A percentile compares a stretch with the other conserved stretches of the same genome.
phyloP scores from a whole-genome alignment of 768 basidiomycete genomes.

The Pilatotrama ljubarskyi region DNA sequence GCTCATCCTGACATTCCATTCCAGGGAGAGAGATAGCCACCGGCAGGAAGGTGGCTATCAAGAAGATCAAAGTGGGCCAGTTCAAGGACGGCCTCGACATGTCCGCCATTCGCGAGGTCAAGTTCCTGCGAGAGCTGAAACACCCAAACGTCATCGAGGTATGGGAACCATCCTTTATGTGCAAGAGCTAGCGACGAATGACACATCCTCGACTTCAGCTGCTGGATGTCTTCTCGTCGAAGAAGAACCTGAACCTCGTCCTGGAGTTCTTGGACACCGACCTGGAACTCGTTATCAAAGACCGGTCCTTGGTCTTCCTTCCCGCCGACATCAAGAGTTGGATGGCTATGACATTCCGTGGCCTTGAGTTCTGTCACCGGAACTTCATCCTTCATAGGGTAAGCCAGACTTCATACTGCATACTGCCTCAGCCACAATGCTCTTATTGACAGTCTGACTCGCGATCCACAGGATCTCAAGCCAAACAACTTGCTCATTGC shows the following conservation, averaged over 20 bases:
- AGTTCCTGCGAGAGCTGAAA: constrained; percentile 89
- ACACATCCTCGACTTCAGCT: constrained; percentile 56
- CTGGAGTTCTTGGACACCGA: constrained; percentile 96
- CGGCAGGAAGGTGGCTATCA: constrained; percentile 89
- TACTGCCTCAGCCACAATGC: too few species aligned
- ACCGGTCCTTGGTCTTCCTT: constrained; percentile 87
- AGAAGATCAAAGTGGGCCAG: constrained; percentile 96
- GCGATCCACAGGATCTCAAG: constrained; percentile 77
- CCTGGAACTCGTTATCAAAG: constrained; percentile 95
- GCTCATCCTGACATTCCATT: constrained; percentile 1
- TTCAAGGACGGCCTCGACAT: constrained; percentile 99
- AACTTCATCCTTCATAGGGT: constrained; percentile 94
- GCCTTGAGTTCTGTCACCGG: constrained; percentile 97
- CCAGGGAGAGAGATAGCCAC: constrained; percentile 74
- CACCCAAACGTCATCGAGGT: constrained; percentile 97
- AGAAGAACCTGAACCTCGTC: constrained; percentile 95
- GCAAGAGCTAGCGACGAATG: background rate
- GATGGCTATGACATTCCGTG: constrained; percentile 98
- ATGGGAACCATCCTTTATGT: constrained; percentile 17
- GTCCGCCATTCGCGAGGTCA: constrained; percentile 98
- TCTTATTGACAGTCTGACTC: background rate
- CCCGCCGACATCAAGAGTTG: constrained; percentile 97
- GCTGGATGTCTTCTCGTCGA: constrained; percentile 94
- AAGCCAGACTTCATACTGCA: constrained; percentile 22
- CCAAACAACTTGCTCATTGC: constrained; percentile 98